phyloP scores from a whole-genome alignment of 768 basidiomycete species.

The Coprinellus micaceus region DNA sequence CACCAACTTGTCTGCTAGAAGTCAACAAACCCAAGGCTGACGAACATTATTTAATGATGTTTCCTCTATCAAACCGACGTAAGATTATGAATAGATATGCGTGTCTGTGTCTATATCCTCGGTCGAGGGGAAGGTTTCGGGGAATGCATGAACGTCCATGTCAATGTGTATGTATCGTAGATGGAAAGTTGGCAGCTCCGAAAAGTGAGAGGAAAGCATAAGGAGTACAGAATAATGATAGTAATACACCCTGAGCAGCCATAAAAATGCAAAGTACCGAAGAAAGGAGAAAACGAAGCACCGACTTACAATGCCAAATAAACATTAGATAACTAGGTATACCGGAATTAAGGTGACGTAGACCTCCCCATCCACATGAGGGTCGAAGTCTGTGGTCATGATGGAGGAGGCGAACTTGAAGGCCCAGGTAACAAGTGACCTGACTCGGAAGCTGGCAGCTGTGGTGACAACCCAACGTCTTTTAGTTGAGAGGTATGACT shows the following conservation, averaged over 20 bases:
- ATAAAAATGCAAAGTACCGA: background rate
- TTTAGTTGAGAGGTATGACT: background rate
- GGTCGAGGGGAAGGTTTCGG: no score
- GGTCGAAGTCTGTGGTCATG: no score
- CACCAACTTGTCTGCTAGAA: no score
- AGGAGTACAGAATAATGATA: background rate
- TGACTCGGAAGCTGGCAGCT: background rate
- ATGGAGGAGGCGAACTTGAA: background rate
- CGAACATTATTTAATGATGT: no score
- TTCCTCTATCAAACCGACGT: no score
- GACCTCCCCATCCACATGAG: no score
- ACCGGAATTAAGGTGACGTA: no score
- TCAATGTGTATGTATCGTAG: background rate
- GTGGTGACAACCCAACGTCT: background rate
- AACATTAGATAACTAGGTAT: no score
- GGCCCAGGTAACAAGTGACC: background rate
- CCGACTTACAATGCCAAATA: background rate
- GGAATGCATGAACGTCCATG: no score
- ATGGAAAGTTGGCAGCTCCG: background rate
- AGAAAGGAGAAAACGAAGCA: background rate
- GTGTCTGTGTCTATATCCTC: no score
- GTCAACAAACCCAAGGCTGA: no score
- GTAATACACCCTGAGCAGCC: background rate
- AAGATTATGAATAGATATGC: no score
- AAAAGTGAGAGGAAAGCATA: background rate